Percentiles rank a stretch among this genome's conserved stretches.
Evolutionary conservation across 768 basidiomycete genomes (phyloP).

Genomic region (Lanmaoa pseudosensibilis): DNA sequence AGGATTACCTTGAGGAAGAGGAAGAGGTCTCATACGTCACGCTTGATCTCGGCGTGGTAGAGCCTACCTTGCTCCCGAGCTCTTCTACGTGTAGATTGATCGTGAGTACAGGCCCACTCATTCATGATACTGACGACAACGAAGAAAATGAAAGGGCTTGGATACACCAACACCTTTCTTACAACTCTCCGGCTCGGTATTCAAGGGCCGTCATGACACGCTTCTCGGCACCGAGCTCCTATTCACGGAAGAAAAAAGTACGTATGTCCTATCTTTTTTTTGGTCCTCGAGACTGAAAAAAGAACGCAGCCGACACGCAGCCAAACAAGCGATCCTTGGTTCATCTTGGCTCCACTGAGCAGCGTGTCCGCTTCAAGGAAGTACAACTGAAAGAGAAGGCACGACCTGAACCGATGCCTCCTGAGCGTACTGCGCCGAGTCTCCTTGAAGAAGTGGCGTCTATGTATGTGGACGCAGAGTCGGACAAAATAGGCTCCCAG

Average conservation of each 20-base stretch:
- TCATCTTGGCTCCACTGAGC: slow-evolving; percentile 61
- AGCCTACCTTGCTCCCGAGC: slow-evolving; percentile 74
- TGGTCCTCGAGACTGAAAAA: neutral
- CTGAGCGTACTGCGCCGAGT: slow-evolving; percentile 5
- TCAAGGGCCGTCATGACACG: slow-evolving; percentile 66
- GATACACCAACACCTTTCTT: slow-evolving; percentile 77
- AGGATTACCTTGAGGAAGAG: slow-evolving; percentile 58
- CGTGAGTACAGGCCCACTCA: slow-evolving; percentile 41
- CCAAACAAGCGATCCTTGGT: slow-evolving; percentile 50
- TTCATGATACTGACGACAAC: neutral
- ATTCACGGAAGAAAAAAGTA: slow-evolving; percentile 70
- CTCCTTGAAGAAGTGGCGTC: slow-evolving; percentile 21
- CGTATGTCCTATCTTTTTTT: neutral
- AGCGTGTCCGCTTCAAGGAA: slow-evolving; percentile 72
- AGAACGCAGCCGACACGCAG: slow-evolving; percentile 42
- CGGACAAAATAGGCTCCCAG: neutral
- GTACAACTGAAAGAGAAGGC: slow-evolving; percentile 52
- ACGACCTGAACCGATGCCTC: slow-evolving; percentile 28
- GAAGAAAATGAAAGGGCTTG: slow-evolving; percentile 50
- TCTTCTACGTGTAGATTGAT: slow-evolving; percentile 71
- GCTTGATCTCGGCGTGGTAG: slow-evolving; percentile 67
- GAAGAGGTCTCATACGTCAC: slow-evolving; percentile 67
- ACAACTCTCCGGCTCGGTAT: slow-evolving; percentile 72
- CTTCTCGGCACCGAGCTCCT: slow-evolving; percentile 76
- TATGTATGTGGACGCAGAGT: slow-evolving; percentile 21